Evolutionary conservation across 164 flowering plant genomes (phyloP).

Genomic region (Liquidambar formosana): DNA sequence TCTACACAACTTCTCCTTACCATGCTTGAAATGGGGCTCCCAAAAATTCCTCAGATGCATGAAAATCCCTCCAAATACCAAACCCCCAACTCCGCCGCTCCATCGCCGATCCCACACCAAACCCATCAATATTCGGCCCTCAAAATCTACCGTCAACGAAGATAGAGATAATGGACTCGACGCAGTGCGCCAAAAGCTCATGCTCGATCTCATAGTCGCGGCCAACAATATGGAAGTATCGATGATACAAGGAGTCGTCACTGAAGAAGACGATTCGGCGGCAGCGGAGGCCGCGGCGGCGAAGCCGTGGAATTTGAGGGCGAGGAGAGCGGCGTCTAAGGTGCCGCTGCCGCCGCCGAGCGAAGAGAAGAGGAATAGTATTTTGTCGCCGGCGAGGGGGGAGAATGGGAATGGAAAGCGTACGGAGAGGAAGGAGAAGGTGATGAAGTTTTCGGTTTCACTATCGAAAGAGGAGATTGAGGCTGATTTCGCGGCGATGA

Average conservation of each 20-base stretch:
- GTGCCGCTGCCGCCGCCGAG: constrained; percentile 30
- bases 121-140: too few relatives aligned
- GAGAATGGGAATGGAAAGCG: constrained; percentile 12
- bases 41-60: too few relatives aligned
- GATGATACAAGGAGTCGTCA: too few relatives aligned
- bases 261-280: constrained; percentile 28
- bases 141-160: too few relatives aligned
- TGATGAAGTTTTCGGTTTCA: constrained; percentile 38
- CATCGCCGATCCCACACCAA: too few relatives aligned
- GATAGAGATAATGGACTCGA: constrained; percentile 30
- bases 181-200: constrained; percentile 39
- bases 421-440: constrained; percentile 33
- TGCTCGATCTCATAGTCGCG: constrained; percentile 42
- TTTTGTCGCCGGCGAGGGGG: constrained; percentile 13
- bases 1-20: too few relatives aligned
- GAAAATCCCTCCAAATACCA: too few relatives aligned
- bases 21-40: too few relatives aligned
- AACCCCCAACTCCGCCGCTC: too few relatives aligned
- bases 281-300: constrained; percentile 9
- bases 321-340: constrained; percentile 50
- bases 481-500: constrained; percentile 49
- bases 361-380: constrained; percentile 7
- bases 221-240: constrained; percentile 40
- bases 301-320: constrained; percentile 80
- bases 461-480: constrained; percentile 55